Conservation (phyloP, 805 yeast genomes). For the Saturnispora silvae region DNA sequence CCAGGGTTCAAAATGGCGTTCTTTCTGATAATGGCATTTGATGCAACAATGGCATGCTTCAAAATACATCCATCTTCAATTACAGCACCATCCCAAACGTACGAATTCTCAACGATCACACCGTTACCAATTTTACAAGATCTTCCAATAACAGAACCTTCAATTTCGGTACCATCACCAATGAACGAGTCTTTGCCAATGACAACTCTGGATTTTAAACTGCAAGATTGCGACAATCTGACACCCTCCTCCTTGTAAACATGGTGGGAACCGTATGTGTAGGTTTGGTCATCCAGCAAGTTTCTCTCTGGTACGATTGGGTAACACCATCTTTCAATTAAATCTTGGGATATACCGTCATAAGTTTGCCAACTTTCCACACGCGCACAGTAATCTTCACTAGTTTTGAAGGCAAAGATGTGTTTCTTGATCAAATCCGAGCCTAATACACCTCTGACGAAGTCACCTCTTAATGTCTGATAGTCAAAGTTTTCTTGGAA, state of each 20-base stretch:
- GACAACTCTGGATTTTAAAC: conserved; percentile 67
- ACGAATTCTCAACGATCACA: conserved; percentile 61
- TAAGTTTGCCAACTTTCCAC: conserved; percentile 94
- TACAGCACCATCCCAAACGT: conserved; percentile 75
- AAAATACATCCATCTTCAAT: conserved; percentile 57
- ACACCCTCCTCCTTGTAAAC: conserved; percentile 83
- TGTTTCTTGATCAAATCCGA: conserved; percentile 86
- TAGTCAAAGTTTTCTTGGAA: conserved; percentile 96
- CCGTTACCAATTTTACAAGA: conserved; percentile 76
- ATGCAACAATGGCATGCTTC: conserved; percentile 61
- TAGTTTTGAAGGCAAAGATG: conserved; percentile 77
- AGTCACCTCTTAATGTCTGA: conserved; percentile 76
- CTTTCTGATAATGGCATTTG: conserved; percentile 43
- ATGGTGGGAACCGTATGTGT: conserved; percentile 72
- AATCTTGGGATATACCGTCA: conserved; percentile 82
- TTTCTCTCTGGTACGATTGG: conserved; percentile 88
- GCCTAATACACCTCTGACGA: conserved; percentile 80
- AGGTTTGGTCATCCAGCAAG: conserved; percentile 58
- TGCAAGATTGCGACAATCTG: conserved; percentile 89
- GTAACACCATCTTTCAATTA: conserved; percentile 83
- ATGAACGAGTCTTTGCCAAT: conserved; percentile 70
- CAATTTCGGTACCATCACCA: conserved; percentile 61
- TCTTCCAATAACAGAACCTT: conserved; percentile 74
- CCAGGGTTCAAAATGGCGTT: conserved; percentile 53
- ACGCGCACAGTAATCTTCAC: conserved; percentile 79